Base-by-base conservation (phyloP, 164 flowering plant genomes). In the Liriodendron chinense region DNA sequence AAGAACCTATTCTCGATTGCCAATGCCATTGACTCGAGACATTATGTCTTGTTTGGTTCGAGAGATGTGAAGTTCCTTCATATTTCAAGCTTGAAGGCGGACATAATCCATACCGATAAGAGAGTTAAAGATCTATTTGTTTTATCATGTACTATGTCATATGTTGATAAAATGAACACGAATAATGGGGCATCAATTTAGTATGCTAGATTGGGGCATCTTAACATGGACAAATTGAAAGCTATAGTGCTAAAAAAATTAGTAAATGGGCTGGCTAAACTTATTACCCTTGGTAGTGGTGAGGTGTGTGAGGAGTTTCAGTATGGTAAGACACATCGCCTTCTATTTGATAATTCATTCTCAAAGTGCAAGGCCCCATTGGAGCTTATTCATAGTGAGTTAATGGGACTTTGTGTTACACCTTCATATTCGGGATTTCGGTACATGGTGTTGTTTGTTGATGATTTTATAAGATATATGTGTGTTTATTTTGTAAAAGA, bases 11-110 rank as follows among this genome's bases (percentile, higher is more conserved):
- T n/a, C n/a, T n/a, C n/a, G 0, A 20, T 76, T n/a, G 67, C 48
- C 2, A 69, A 61, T 72, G 79, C 72, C 2, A 72, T 43, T 71
- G 68, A 66, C 49, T 10, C 65, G 68, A n/a, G n/a, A n/a, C n/a
- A n/a, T n/a, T n/a, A n/a, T n/a, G n/a, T n/a, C n/a, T n/a, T n/a
- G n/a, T n/a, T n/a, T n/a, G n/a, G n/a, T n/a, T n/a, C n/a, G n/a
- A n/a, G n/a, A n/a, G n/a, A 77, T 65, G 72, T 73, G 14, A 72
- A 68, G 48, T 43, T 77, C 59, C 68, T 72, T 56, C n/a, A n/a
- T 23, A 57, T 66, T 7, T 25, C 34, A 24, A 56, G n/a, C n/a
- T n/a, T n/a, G n/a, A n/a, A n/a, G n/a, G n/a, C n/a, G n/a, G n/a
- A n/a, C n/a, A n/a, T n/a, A 13, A 47, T 77, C 25, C 34, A 65